phyloP scores from a whole-genome alignment of 257 asterid genomes.

The Fraxinus americana region DNA sequence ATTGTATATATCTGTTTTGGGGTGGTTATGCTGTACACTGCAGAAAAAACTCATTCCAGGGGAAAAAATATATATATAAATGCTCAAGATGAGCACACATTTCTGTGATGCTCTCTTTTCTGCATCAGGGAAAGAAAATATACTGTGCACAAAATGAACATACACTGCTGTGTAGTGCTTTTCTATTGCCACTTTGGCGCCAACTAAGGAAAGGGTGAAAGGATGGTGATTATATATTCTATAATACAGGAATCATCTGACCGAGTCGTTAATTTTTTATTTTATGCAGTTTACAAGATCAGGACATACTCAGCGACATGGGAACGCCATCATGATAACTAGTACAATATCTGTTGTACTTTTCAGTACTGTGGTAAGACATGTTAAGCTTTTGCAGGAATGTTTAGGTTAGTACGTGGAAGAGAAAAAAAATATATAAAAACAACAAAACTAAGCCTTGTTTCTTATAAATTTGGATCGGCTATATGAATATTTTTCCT shows the following conservation, averaged over 20 bases:
- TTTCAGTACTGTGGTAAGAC: constrained; percentile 84
- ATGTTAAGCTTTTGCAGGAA: constrained; percentile 28
- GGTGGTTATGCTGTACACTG: neutral
- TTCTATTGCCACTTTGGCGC: too few relatives aligned
- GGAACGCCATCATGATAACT: constrained; percentile 82
- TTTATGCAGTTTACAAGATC: constrained; percentile 70
- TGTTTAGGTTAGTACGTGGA: neutral
- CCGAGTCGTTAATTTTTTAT: constrained; percentile 1
- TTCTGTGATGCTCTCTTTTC: too few relatives aligned
- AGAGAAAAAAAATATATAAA: neutral
- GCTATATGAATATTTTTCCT: neutral
- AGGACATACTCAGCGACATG: constrained; percentile 80
- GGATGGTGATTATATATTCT: neutral
- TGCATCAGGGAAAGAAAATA: too few relatives aligned
- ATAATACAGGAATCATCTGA: neutral
- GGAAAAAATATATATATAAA: neutral
- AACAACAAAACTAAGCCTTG: neutral
- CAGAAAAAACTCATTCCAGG: neutral
- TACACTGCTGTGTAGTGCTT: too few relatives aligned
- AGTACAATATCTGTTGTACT: constrained; percentile 91
- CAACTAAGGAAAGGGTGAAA: too few relatives aligned
- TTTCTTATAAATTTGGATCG: neutral
- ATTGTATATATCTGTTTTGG: neutral
- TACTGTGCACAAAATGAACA: too few relatives aligned
- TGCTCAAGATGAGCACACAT: neutral